These are phyloP conservation scores for Neofusicoccum sp. DNA, from an alignment of 2,329 filamentous ascomycete genomes.

Conservation along the genomic window DNA sequence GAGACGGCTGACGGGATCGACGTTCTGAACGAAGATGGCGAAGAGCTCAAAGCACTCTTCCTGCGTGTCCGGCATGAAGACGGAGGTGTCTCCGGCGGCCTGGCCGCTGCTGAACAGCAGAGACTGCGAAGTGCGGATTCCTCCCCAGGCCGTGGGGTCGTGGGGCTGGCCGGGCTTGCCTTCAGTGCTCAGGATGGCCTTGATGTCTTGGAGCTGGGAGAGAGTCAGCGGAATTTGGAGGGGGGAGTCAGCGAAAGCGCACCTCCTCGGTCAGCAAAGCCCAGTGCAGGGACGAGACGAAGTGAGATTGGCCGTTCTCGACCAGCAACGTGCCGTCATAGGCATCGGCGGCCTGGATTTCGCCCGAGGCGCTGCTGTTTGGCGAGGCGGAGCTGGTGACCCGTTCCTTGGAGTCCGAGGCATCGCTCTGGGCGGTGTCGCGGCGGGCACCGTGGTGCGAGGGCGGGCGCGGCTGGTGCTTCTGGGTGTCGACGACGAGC, in stretches of 20 bases:
- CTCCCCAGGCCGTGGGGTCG: background rate
- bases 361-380: conserved; percentile 24
- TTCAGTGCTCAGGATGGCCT: conserved; percentile 16
- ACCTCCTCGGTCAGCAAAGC: conserved; percentile 44
- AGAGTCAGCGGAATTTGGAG: background rate
- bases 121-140: conserved; percentile 15
- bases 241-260: conserved; percentile 20
- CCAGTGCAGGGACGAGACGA: conserved; percentile 44
- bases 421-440: conserved; percentile 25
- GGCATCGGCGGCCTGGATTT: conserved; percentile 40
- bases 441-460: background rate
- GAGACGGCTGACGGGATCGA: conserved; percentile 20
- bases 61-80: conserved; percentile 18
- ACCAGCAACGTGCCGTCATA: conserved; percentile 40
- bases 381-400: conserved; percentile 16
- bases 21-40: conserved; percentile 11
- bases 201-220: conserved; percentile 20
- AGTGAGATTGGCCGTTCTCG: conserved; percentile 41
- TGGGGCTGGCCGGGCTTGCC: background rate
- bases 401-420: conserved; percentile 20
- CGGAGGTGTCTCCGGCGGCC: background rate
- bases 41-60: conserved; percentile 16
- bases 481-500: background rate
- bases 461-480: background rate
- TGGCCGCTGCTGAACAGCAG: conserved; percentile 21